Evolutionary conservation across 768 basidiomycete genomes (phyloP), one percentile per base, ranked within the genome.

Genomic region (Suillus luteus): DNA sequence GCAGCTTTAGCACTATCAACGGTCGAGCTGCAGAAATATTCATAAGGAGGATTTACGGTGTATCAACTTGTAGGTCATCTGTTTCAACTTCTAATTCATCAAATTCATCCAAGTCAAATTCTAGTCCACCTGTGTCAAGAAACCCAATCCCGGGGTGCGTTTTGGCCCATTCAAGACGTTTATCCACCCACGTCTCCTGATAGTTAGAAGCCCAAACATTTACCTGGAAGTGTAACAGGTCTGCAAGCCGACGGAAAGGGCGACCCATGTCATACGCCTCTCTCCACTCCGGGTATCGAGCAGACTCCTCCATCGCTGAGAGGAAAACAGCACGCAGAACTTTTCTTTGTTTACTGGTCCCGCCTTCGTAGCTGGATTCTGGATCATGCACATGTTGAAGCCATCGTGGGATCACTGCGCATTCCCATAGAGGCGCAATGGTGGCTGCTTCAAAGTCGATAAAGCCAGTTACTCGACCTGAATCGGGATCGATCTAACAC

Each of bases 391-490:
- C 49, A 40, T 65, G 60, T 55, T 65, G 69, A 14, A 72, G n/a
- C 71, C 71, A 72, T 31, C 61, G 59, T 4, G 71, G 71, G 11
- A 72, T 57, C 33, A 64, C 60, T 17, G 71, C 69, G 44, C 69
- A 71, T 35, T 71, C 68, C 71, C 71, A 72, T 41, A 68, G 31
- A 3, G 71, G 71, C 15, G 69, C 71, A 14, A 70, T 60, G 14
- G 67, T 69, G 14, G 69, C 57, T 10, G 67, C 68, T 60, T 72
- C 68, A 41, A 68, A 72, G 51, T 71, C 69, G 24, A 71, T 67
- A 14, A 61, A 44, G 12, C 61, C 40, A 12, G 61, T 61, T 17
- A 61, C 61, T 38, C 54, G 35, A 52, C 48, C 61, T 10, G 49
- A 51, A 10, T 17, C 49, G 1, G 48, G 9, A 55, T 61, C 55